phyloP scores from a whole-genome alignment of 495 filamentous ascomycete species.

The Polyplosphaeria fusca region DNA sequence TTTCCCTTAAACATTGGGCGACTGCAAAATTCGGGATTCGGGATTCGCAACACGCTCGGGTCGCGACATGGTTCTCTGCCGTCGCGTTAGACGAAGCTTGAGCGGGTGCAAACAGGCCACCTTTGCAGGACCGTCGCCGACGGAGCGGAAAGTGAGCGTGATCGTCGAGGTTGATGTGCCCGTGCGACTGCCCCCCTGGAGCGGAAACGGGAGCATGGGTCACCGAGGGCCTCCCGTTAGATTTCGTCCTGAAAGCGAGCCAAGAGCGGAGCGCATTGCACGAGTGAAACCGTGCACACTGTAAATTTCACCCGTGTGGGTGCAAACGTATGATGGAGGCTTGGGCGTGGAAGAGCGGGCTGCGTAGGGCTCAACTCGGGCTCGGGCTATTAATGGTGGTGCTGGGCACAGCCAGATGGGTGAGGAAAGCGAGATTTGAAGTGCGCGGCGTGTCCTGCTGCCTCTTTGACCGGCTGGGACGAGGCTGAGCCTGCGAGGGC shows the following conservation, averaged over 20 bases:
- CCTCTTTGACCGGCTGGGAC: not conserved
- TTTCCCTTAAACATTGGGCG: too few species aligned
- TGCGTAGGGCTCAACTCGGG: not conserved
- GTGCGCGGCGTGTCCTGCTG: not conserved
- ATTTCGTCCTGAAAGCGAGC: conserved; percentile 12
- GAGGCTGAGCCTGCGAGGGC: conserved; percentile 3
- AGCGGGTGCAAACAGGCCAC: too few species aligned
- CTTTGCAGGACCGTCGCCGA: too few species aligned
- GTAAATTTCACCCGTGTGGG: not conserved
- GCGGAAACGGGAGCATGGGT: conserved; percentile 10
- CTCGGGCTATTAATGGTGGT: not conserved
- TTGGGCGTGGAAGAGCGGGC: too few species aligned
- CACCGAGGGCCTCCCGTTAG: conserved; percentile 20
- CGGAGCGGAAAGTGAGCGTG: too few species aligned
- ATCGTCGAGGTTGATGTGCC: too few species aligned
- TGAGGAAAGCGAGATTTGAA: not conserved
- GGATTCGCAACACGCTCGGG: too few species aligned
- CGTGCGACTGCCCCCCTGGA: too few species aligned
- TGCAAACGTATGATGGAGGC: conserved; percentile 1
- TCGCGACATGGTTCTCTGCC: too few species aligned
- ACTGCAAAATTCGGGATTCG: too few species aligned
- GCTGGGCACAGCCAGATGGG: not conserved
- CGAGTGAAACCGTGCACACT: not conserved
- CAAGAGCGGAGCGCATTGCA: not conserved
- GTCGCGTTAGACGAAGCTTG: too few species aligned